These are phyloP conservation scores for Ustilago trichophora DNA, from an alignment of 1,284 basidiomycete species.

Conservation along the genomic window DNA sequence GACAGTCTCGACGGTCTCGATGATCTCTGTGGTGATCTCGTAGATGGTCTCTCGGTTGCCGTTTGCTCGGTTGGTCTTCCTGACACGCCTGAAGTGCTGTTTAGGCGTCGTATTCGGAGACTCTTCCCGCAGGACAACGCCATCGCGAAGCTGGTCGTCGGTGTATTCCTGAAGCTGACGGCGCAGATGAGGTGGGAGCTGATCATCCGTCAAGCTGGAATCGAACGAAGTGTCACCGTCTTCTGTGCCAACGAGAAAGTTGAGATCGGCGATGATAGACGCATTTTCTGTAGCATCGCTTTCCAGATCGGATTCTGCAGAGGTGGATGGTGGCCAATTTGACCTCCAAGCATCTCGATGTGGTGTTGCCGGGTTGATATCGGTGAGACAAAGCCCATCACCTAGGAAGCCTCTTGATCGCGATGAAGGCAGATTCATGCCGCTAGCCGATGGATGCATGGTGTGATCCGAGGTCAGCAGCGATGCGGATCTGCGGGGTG, in stretches of 20 bases:
- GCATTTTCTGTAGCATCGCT: constrained; percentile 14
- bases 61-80: constrained; percentile 44
- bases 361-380: constrained; percentile 15
- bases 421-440: constrained; percentile 7
- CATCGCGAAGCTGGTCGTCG: constrained; percentile 39
- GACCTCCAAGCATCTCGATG: background rate
- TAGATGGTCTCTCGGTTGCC: constrained; percentile 61
- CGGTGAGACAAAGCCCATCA: constrained; percentile 48
- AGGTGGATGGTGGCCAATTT: background rate
- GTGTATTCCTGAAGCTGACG: constrained; percentile 17
- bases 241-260: constrained; percentile 49
- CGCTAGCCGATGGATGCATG: background rate
- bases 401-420: constrained; percentile 37
- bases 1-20: constrained; percentile 62
- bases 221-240: constrained; percentile 54
- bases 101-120: constrained; percentile 9
- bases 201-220: constrained; percentile 37
- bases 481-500: constrained; percentile 20
- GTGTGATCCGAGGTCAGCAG: constrained; percentile 9
- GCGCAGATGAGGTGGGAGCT: constrained; percentile 45
- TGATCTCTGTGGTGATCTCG: constrained; percentile 68
- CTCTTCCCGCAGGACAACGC: constrained; percentile 30
- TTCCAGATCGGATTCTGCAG: background rate
- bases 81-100: constrained; percentile 36
- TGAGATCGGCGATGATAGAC: constrained; percentile 45